Base-by-base conservation (phyloP, 192 early-diverging fungal species). In the Gonapodya sp. region DNA sequence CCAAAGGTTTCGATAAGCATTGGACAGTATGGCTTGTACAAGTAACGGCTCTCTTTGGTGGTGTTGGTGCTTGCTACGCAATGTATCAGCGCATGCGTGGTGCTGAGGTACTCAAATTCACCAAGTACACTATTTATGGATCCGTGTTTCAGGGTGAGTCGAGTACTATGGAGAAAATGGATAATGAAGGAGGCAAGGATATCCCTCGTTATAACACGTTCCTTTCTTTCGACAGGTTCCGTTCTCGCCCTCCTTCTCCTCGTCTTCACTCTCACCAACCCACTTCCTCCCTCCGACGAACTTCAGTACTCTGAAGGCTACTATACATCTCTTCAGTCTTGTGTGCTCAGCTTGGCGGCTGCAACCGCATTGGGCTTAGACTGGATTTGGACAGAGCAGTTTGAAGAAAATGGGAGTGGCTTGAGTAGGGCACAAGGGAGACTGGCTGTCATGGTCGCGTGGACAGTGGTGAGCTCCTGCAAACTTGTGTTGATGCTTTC, bases 301-400 rank as follows among this genome's bases (percentile, higher is more conserved):
- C 34, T 14, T 8, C 30, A 77, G 75, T 77, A 77, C 31, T 32
- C 30, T 2, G 75, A 77, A 33, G 75, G 75, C 31, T 77, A 77
- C 75, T 77, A 77, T 33, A 16, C 18, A 16, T 32, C 75, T 18
- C 8, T 77, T 14, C 34, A 18, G 8, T 77, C 75, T 16, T 18
- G 8, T 33, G 8, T 77, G 2, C 75, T 77, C 30, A 34, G 30
- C 31, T 8, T 34, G 18, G 75, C 31, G 8, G 75, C 30, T 34
- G 2, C 75, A 14, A 33, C 31, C 31, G 30, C 2, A 34, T 33
- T 77, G 18, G 75, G 30, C 31, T 34, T 77, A 33, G 75, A 77
- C 31, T 77, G 75, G 75, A 14, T 77, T 16, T 77, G 75, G 75
- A 77, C 75, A 33, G 75, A 77, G 75, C 18, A 34, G 18, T 77